Conservation (phyloP, 345 rosid genomes). For the Murraya koenigii region DNA sequence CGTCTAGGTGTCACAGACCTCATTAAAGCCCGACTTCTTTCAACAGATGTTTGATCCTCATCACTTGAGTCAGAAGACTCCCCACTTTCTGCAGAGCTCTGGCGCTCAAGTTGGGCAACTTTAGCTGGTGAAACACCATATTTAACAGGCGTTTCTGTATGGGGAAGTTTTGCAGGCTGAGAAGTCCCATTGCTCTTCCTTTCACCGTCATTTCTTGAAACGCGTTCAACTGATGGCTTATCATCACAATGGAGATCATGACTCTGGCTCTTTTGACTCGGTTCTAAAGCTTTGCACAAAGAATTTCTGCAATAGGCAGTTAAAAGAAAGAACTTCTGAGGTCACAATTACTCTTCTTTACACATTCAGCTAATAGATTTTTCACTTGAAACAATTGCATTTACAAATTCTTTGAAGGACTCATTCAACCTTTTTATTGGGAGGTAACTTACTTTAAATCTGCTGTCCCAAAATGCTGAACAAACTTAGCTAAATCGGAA, state of each 20-base stretch:
- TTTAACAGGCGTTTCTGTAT: slow-evolving; percentile 36
- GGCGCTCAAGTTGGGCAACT: slow-evolving; percentile 57
- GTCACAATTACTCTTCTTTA: neutral
- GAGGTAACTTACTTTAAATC: slow-evolving; percentile 49
- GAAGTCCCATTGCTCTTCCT: slow-evolving; percentile 23
- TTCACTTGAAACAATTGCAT: slow-evolving; percentile 2
- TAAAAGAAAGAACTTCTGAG: neutral
- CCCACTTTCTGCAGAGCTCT: slow-evolving; percentile 43
- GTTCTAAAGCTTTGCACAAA: slow-evolving; percentile 29
- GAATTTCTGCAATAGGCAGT: slow-evolving; percentile 34
- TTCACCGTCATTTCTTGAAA: slow-evolving; percentile 18
- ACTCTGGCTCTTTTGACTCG: slow-evolving; percentile 21
- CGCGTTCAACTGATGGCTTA: slow-evolving; percentile 5
- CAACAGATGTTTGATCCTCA: slow-evolving; percentile 35
- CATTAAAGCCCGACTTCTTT: slow-evolving; percentile 49
- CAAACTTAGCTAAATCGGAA: slow-evolving; percentile 36
- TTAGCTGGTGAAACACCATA: slow-evolving; percentile 63
- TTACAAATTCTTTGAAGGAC: slow-evolving; percentile 2
- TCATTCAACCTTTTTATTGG: neutral
- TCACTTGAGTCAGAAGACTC: slow-evolving; percentile 43
- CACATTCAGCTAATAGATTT: neutral
- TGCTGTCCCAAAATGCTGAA: slow-evolving; percentile 46
- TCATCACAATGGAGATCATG: slow-evolving; percentile 17
- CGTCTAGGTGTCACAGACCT: slow-evolving; percentile 60
- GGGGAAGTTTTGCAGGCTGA: slow-evolving; percentile 29